Evolutionary conservation across 148 eudicot species (phyloP), one percentile per base, ranked within the genome.

Genomic region (Chenopodium berlandieri): DNA sequence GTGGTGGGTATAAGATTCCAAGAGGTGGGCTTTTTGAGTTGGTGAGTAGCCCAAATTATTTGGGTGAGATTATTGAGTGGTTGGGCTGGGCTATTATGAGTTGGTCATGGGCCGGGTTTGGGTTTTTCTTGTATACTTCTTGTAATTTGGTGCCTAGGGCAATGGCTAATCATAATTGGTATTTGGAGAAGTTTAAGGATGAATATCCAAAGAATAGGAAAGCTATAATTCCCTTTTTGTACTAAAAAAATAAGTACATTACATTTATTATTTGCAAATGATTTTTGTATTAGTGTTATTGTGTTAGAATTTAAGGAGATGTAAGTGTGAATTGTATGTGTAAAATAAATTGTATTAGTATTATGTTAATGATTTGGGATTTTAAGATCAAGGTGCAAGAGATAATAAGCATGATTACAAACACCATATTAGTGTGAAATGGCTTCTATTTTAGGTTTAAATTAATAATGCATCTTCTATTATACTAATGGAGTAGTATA

Each of bases 1-100:
- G 88, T 1, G 87, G 90, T 14, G 94, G 94, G 54, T 96, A 96
- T 66, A 87, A 75, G 82, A 79, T 96, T 7, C 99, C 99, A 0
- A 88, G 71, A 25, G 97, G 98, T 14, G 97, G 98, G 83, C 73
- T 75, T 63, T 96, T 93, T 85, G 97, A 91, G 88, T 62, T 78
- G 83, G 93, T 96, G 22, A 92, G 95, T 20, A 92, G 99, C 32
- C 91, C 97, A 0, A 95, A 95, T 78, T 95, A 95, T 86, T 89
- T 95, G 9, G 97, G 99, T n/a, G 99, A 95, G 88, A 80, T 94
- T 16, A 78, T 91, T 76, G 99, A 95, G 90, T 95, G 99, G 99
- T 82, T 88, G 83, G 97, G 97, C 47, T 95, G 97, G 97, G 88
- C 91, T 25, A 2, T 95, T 25, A 91, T 94, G 94, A 90, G 88